Conservation (phyloP, 768 basidiomycete species). For the Tricholoma flavovirens region DNA sequence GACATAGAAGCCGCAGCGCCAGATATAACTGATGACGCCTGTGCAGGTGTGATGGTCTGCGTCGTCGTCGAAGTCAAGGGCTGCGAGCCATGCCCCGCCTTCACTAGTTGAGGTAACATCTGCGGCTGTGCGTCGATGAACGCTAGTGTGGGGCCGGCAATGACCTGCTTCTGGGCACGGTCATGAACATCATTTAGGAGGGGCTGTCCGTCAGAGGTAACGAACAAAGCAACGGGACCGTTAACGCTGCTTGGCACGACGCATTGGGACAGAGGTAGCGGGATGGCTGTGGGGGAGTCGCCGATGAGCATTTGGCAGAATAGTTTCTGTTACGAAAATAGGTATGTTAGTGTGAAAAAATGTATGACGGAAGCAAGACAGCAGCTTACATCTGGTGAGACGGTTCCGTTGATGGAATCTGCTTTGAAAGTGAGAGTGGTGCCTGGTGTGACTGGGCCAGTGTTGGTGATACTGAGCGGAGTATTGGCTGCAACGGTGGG, state of each 20-base stretch:
- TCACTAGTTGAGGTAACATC: conserved; percentile 42
- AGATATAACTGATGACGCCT: conserved; percentile 18
- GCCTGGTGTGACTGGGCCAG: conserved; percentile 48
- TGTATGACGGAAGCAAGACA: neutral
- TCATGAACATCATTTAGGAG: conserved; percentile 56
- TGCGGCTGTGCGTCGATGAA: conserved; percentile 62
- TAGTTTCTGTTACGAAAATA: conserved; percentile 34
- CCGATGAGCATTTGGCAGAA: conserved; percentile 78
- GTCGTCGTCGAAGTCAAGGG: conserved; percentile 9
- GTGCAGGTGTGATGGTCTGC: conserved; percentile 16
- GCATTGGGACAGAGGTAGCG: conserved; percentile 56
- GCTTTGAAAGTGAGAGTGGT: conserved; percentile 60
- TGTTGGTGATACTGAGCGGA: conserved; percentile 57
- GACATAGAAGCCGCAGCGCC: conserved; percentile 15
- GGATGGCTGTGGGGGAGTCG: conserved; percentile 46
- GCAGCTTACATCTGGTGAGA: conserved; percentile 34
- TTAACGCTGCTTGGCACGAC: conserved; percentile 61
- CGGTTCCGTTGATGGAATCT: conserved; percentile 45
- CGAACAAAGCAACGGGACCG: conserved; percentile 69
- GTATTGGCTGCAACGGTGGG: conserved; percentile 43
- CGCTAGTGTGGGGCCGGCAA: conserved; percentile 67
- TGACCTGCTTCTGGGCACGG: conserved; percentile 45
- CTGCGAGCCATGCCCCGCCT: conserved; percentile 11
- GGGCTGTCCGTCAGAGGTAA: conserved; percentile 60
- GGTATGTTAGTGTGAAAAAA: neutral